Conservation (phyloP, 2,329 filamentous ascomycete species). For the Penicillium sp. region DNA sequence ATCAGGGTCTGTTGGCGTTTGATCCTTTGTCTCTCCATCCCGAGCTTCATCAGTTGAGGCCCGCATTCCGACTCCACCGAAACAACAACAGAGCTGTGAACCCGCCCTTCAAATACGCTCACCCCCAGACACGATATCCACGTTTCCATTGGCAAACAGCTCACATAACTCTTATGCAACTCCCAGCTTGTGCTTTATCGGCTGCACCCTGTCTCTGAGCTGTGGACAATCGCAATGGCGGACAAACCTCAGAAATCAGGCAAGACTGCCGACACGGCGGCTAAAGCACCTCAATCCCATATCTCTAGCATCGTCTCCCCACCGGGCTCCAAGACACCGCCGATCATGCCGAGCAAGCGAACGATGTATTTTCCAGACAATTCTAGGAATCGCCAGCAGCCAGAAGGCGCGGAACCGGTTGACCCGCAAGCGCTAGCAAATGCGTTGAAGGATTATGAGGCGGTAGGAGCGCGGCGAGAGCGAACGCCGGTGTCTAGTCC, state of each 20-base stretch:
- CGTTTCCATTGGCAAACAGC: background rate
- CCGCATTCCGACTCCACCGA: background rate
- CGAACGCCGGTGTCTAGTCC: slow-evolving; percentile 67
- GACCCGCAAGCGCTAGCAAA: slow-evolving; percentile 62
- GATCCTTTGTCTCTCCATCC: background rate
- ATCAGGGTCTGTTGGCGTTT: slow-evolving; percentile 3
- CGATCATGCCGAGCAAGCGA: slow-evolving; percentile 54
- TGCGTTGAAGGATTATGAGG: slow-evolving; percentile 64
- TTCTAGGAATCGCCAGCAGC: slow-evolving; percentile 27
- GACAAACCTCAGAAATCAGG: slow-evolving; percentile 19
- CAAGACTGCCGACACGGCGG: slow-evolving; percentile 21
- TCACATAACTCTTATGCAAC: slow-evolving; percentile 15
- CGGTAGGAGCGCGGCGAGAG: slow-evolving; percentile 60
- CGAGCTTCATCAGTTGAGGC: background rate
- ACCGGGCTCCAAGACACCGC: slow-evolving; percentile 62
- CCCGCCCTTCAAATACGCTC: slow-evolving; percentile 12
- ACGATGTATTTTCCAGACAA: slow-evolving; percentile 42
- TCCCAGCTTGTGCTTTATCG: background rate
- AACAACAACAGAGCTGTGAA: slow-evolving; percentile 9
- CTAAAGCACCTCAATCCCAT: slow-evolving; percentile 22
- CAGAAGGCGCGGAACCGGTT: slow-evolving; percentile 53
- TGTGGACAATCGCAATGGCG: slow-evolving; percentile 18
- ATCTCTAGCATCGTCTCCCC: slow-evolving; percentile 48
- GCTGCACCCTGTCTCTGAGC: slow-evolving; percentile 15
- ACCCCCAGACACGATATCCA: background rate